Base-by-base conservation (phyloP, 306 rosid genomes). In the Cucurbita ficifolia region DNA sequence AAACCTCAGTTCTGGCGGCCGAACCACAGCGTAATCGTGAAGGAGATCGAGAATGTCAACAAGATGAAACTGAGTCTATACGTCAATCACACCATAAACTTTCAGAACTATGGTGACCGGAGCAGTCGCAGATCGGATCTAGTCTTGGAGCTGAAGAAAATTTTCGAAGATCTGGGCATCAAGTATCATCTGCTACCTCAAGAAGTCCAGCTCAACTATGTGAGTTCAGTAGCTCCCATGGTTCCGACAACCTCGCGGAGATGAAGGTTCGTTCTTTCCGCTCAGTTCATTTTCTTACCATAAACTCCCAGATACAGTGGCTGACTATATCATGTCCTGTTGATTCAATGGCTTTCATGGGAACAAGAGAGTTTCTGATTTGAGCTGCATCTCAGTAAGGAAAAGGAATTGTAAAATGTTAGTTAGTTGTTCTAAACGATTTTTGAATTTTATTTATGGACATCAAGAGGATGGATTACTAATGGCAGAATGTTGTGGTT, bases 1-100 rank as follows among this genome's bases (percentile, higher is more conserved):
- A 90, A 65, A 76, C 96, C 92, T 8, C 83, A 85, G 62, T 86
- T 88, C 79, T 94, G 97, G 98, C 89, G 83, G 24, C 84, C 89
- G 0, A 75, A 55, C 29, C 91, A 90, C 56, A 85, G 76, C n/a
- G 81, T 89, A 29, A 21, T 82, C 11, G 89, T 89, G 59, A 84
- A 84, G 84, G 94, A 87, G 73, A 90, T 86, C 53, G 88, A 86
- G 84, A 70, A 94, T 40, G 82, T 87, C 21, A 80, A 86, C 90
- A 90, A 83, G 84, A 84, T 94, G 87, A 81, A 79, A 76, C 86
- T 90, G 80, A 88, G 6, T 49, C 73, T 86, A 0, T 70, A 54
- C 29, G 76, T 90, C 13, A 85, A 79, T 45, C 98, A 89, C 81
- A 90, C 98, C 78, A 90, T 90, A 46, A 94, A 90, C 79, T 94